phyloP scores from a whole-genome alignment of 2,329 filamentous ascomycete genomes.

The Fusarium sambucinum region DNA sequence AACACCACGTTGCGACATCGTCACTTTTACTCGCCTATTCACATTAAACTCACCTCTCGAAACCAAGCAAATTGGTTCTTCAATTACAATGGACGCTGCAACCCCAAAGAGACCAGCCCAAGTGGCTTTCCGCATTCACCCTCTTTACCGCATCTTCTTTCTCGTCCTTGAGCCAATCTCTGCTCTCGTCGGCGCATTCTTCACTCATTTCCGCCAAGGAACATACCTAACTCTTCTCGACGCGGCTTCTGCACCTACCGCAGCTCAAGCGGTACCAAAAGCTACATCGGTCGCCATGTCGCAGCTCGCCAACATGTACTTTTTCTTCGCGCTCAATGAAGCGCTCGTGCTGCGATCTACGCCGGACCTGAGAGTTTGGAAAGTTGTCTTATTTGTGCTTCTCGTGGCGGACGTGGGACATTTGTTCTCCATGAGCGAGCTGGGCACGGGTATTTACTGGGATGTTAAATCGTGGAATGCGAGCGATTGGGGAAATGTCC shows the following conservation, averaged over 20 bases:
- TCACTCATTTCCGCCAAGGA: conserved; percentile 61
- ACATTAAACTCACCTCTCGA: conserved; percentile 8
- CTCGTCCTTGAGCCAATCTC: conserved; percentile 75
- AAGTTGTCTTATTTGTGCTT: conserved; percentile 72
- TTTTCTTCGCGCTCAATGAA: conserved; percentile 82
- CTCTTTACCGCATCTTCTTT: conserved; percentile 78
- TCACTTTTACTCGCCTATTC: background rate
- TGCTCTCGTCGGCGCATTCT: conserved; percentile 66
- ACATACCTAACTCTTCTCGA: conserved; percentile 75
- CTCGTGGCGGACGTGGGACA: conserved; percentile 83
- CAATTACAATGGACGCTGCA: conserved; percentile 43
- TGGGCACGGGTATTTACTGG: conserved; percentile 75
- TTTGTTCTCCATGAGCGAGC: conserved; percentile 71
- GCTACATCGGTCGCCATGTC: conserved; percentile 75
- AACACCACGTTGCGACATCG: conserved; percentile 26
- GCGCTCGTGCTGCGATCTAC: conserved; percentile 79
- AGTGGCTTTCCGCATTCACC: conserved; percentile 64
- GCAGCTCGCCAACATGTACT: conserved; percentile 82
- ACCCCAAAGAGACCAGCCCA: conserved; percentile 37
- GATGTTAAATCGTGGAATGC: conserved; percentile 72
- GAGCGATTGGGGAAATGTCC: conserved; percentile 76
- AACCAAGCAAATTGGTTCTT: background rate
- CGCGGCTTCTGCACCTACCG: conserved; percentile 57
- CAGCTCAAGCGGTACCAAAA: conserved; percentile 59
- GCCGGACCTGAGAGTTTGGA: conserved; percentile 76